Base-by-base conservation (phyloP, 1,284 basidiomycete species). In the Ustanciosporium gigantosporum region DNA sequence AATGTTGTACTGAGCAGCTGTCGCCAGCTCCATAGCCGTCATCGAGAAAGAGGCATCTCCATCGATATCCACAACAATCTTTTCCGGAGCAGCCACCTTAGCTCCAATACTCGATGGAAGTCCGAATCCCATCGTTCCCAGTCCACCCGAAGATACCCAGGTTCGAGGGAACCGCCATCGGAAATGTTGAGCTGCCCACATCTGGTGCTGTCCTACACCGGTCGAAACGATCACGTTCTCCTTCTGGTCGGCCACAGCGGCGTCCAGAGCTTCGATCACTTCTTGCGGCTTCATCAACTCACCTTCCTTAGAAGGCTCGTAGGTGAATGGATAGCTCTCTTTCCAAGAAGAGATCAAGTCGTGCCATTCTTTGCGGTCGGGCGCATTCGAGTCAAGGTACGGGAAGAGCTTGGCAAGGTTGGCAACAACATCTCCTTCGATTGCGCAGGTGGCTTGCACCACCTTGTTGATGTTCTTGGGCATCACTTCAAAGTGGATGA, bases 381-480 rank as follows among this genome's bases (percentile, higher is more conserved):
- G 52, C 2, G 22, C 34, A 5, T 45, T 41, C 25, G 32, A 15
- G 15, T 49, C 40, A 25, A 77, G 48, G 79, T 89, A 80, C 4
- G 91, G 90, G 19, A 96, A 86, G 60, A 97, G 84, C 31, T 87
- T 82, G 19, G 83, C 85, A 59, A 98, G 81, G 78, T 91, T 94
- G 39, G 87, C 81, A 21, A 89, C 84, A 46, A 97, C 93, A 77
- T 98, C 94, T 42, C 94, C 94, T 41, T 96, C 85, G 68, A 98
- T 84, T 42, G 95, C 90, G 57, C 96, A 89, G 39, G 89, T 87
- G 21, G 95, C 92, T 68, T 98, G 87, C 43, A 98, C 86, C 57
- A 98, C 92, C 82, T 98, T 98, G 85, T 98, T 98, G 81, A 98
- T 86, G 82, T 98, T 98, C 84, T 98, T 97, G 40, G 94, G 91